Conservation (phyloP, 208 protist genomes). For the Trypanosoma lewisi region DNA sequence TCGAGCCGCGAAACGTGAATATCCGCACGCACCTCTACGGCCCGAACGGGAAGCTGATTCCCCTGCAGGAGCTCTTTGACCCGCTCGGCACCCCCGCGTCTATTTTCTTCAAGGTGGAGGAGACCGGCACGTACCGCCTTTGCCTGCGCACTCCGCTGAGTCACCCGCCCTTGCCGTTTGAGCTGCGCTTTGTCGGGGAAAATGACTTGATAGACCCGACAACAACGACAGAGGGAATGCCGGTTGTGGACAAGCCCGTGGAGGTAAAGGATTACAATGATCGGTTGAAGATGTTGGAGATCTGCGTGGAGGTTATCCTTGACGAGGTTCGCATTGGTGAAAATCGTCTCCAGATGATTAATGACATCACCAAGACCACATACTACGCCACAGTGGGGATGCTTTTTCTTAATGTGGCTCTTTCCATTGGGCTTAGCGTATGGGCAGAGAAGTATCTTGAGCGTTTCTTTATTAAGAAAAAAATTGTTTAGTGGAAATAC, state of each 20-base stretch:
- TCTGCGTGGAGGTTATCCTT: constrained; percentile 50
- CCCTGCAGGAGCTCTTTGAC: constrained; percentile 30
- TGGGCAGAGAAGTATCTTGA: constrained; percentile 59
- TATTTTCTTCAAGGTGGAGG: constrained; percentile 60
- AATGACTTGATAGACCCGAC: constrained; percentile 58
- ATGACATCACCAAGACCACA: constrained; percentile 42
- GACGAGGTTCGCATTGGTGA: constrained; percentile 64
- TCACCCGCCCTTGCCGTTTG: constrained; percentile 58
- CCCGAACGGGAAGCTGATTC: constrained; percentile 36
- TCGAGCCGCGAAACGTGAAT: constrained; percentile 51
- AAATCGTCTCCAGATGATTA: constrained; percentile 51
- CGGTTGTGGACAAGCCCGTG: constrained; percentile 68
- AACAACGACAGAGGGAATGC: constrained; percentile 41
- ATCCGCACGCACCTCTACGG: constrained; percentile 50
- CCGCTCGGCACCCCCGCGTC: constrained; percentile 43
- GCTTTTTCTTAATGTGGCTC: constrained; percentile 49
- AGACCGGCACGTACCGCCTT: constrained; percentile 64
- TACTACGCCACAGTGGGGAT: constrained; percentile 50
- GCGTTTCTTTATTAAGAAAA: constrained; percentile 62
- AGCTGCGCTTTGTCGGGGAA: constrained; percentile 57
- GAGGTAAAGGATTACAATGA: constrained; percentile 55
- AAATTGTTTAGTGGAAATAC: constrained; percentile 34
- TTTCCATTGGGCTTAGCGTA: constrained; percentile 39
- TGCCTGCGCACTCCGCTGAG: constrained; percentile 55
- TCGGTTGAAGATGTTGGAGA: constrained; percentile 55